These are phyloP conservation scores for Diaporthe destruens DNA, from an alignment of 2,329 filamentous ascomycete genomes.

Conservation along the genomic window DNA sequence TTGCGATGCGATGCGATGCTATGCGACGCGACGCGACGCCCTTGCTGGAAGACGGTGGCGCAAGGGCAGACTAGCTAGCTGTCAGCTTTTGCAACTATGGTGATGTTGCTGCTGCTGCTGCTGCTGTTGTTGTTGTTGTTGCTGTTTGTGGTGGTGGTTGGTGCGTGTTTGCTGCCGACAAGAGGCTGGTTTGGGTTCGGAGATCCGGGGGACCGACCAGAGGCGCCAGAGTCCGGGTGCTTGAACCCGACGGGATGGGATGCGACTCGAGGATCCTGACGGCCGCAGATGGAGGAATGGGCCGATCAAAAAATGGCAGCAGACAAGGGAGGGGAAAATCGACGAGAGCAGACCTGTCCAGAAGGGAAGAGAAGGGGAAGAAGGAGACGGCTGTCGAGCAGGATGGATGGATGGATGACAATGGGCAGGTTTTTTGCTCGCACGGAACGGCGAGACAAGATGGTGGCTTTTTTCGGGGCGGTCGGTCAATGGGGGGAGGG, in stretches of 20 bases:
- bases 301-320: slow-evolving; percentile 19
- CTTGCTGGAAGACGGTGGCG: background rate
- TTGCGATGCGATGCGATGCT: background rate
- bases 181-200: slow-evolving; percentile 29
- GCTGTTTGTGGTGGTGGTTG: background rate
- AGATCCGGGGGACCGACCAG: slow-evolving; percentile 36
- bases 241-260: slow-evolving; percentile 33
- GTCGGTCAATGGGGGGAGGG: slow-evolving; percentile 40
- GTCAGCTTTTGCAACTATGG: background rate
- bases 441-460: slow-evolving; percentile 37
- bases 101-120: background rate
- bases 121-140: no score
- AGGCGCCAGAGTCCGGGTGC: slow-evolving; percentile 38
- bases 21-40: background rate
- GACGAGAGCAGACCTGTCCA: slow-evolving; percentile 11
- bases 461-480: slow-evolving; percentile 39
- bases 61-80: background rate
- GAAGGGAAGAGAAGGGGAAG: slow-evolving; percentile 5
- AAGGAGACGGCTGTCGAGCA: slow-evolving; percentile 18
- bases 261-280: slow-evolving; percentile 30
- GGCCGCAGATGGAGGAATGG: slow-evolving; percentile 30
- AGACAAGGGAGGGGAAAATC: background rate
- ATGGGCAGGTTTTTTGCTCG: slow-evolving; percentile 30
- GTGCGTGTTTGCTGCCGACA: slow-evolving; percentile 13
- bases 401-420: slow-evolving; percentile 28